A percentile compares a stretch with the other conserved stretches of the same genome.
Conservation (phyloP, 225 moss, liverwort and hornwort genomes). For the Marchantia paleacea region DNA sequence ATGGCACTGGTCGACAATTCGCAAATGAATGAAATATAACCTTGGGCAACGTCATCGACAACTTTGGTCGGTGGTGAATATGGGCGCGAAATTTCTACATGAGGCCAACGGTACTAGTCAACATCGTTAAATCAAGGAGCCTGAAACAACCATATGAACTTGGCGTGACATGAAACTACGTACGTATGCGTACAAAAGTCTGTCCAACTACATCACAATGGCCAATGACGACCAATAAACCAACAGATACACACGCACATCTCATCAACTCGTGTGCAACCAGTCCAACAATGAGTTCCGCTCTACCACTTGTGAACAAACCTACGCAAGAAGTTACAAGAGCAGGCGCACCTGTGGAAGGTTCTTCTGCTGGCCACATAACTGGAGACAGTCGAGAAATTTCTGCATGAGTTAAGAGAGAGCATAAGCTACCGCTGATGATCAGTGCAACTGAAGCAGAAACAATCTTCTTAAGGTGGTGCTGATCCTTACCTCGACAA, state of each 20-base stretch:
- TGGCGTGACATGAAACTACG: not conserved
- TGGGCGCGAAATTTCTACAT: conserved; percentile 61
- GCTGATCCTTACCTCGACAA: not conserved
- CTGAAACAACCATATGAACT: not conserved
- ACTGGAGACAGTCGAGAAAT: conserved; percentile 48
- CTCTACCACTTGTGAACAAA: not conserved
- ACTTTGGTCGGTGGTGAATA: conserved; percentile 62
- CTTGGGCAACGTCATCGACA: conserved; percentile 82
- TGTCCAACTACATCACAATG: not conserved
- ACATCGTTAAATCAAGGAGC: not conserved
- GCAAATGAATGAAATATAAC: conserved; percentile 33
- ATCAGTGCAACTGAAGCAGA: not conserved
- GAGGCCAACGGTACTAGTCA: conserved; percentile 44
- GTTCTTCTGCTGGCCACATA: conserved; percentile 72
- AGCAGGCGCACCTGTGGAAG: conserved; percentile 50
- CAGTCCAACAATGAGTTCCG: not conserved
- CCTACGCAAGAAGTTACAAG: not conserved
- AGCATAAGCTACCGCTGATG: not conserved
- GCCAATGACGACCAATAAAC: not conserved
- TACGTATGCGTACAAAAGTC: not conserved
- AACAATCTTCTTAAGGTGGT: not conserved
- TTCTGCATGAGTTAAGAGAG: conserved; percentile 22
- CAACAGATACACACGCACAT: not conserved
- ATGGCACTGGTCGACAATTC: not conserved
- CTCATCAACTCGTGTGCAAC: too few relatives aligned